Base-by-base conservation (phyloP, 805 yeast species). In the Monosporozyma yasuniensis region DNA sequence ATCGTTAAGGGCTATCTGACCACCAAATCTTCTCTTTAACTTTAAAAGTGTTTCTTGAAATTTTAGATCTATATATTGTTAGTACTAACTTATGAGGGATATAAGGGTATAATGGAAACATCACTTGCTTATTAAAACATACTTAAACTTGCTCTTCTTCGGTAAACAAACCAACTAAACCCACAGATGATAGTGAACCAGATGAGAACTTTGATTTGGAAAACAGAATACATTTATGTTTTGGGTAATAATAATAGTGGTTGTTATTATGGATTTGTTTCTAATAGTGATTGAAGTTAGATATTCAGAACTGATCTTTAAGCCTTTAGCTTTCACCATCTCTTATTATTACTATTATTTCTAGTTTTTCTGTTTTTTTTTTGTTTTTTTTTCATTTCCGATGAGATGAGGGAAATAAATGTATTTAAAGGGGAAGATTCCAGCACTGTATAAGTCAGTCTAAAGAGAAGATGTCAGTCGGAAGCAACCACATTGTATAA, bases 21-120 rank as follows among this genome's bases (percentile, higher is more conserved):
- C 63, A 4, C 63, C 66, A 1, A 64, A 45, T 12, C 65, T 51
- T 16, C 61, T 57, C 38, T 59, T 54, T n/a, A 57, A 19, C 42
- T 57, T 60, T 7, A 51, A 12, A 14, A 42, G 34, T 7, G 56
- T n/a, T 21, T 59, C 64, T 19, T 46, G 49, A 11, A 52, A 39
- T 47, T 52, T 50, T 44, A 52, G 55, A 30, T 25, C 56, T 55
- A 30, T n/a, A 44, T 35, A 9, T 4, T 21, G 53, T 51, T 51
- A 51, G 53, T 47, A 47, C n/a, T n/a, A n/a, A n/a, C n/a, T n/a
- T n/a, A n/a, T n/a, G n/a, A n/a, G n/a, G n/a, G n/a, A n/a, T n/a
- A n/a, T n/a, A n/a, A n/a, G n/a, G n/a, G n/a, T n/a, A n/a, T n/a
- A n/a, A n/a, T n/a, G n/a, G 10, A 12, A 25, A 19, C n/a, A 14